A percentile compares a stretch with the other conserved stretches of the same genome.
These are phyloP conservation scores for Castanea mollissima DNA, from an alignment of 306 rosid genomes.

Conservation along the genomic window DNA sequence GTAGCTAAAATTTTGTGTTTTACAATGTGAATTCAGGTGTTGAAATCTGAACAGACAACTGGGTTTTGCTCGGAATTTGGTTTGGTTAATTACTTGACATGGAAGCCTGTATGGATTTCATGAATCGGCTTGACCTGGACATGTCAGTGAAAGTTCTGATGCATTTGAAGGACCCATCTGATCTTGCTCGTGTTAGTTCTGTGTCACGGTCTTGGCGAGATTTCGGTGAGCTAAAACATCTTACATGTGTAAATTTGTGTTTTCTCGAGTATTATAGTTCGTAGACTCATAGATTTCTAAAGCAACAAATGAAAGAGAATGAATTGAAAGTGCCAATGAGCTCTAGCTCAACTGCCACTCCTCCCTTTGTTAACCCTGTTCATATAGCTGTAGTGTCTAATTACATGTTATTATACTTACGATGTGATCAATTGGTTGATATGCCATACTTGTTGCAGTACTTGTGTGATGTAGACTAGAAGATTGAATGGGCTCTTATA, in stretches of 20 bases:
- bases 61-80: conserved; percentile 17
- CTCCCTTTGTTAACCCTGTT: too few species aligned
- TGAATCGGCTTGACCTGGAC: conserved; percentile 51
- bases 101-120: conserved; percentile 49
- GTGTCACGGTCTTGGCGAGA: conserved; percentile 67
- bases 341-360: too few species aligned
- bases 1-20: not conserved
- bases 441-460: too few species aligned
- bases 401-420: too few species aligned
- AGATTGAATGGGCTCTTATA: too few species aligned
- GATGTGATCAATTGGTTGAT: too few species aligned
- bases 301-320: not conserved
- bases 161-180: conserved; percentile 63
- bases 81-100: conserved; percentile 18
- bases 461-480: too few species aligned
- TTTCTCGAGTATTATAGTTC: not conserved
- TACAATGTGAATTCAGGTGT: conserved; percentile 5
- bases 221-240: conserved; percentile 52
- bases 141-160: conserved; percentile 43
- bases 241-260: not conserved
- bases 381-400: too few species aligned
- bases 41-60: not conserved
- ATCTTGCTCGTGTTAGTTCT: conserved; percentile 52
- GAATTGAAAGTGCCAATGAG: not conserved
- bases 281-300: too few species aligned